Evolutionary conservation across 2,329 filamentous ascomycete genomes (phyloP).

Genomic region (Hortaea sp.): DNA sequence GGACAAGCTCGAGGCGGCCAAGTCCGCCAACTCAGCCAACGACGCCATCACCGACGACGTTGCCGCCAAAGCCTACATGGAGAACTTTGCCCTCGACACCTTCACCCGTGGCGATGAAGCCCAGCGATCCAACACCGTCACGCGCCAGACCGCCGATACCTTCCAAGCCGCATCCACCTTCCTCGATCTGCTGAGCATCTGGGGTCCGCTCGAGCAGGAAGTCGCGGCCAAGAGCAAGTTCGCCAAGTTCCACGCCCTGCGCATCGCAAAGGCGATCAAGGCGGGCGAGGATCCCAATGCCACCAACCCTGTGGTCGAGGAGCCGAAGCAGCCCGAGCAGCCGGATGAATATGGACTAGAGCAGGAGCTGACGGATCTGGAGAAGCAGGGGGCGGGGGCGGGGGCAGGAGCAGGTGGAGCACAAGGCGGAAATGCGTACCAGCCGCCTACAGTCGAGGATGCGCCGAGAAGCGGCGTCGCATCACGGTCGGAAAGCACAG

Average conservation of each 20-base stretch:
- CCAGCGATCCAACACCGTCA: slow-evolving; percentile 55
- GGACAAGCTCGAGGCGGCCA: slow-evolving; percentile 81
- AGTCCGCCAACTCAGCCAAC: slow-evolving; percentile 62
- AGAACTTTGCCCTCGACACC: slow-evolving; percentile 85
- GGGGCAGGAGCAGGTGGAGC: slow-evolving; percentile 1
- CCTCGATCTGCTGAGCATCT: slow-evolving; percentile 77
- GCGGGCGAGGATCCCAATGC: slow-evolving; percentile 87
- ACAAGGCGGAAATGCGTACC: slow-evolving; percentile 14
- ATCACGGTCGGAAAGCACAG: slow-evolving; percentile 18
- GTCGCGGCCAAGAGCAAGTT: slow-evolving; percentile 83
- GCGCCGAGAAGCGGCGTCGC: slow-evolving; percentile 47
- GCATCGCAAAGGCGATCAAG: slow-evolving; percentile 84
- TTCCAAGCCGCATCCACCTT: slow-evolving; percentile 90
- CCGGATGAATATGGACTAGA: slow-evolving; percentile 18
- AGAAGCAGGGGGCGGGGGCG: slow-evolving; percentile 3
- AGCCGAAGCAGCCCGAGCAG: slow-evolving; percentile 9
- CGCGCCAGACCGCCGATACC: slow-evolving; percentile 81
- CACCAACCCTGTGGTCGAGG: slow-evolving; percentile 65
- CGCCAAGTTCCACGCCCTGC: slow-evolving; percentile 87
- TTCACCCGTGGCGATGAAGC: slow-evolving; percentile 76
- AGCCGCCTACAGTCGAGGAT: slow-evolving; percentile 49
- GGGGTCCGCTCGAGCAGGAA: slow-evolving; percentile 66
- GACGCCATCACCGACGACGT: slow-evolving; percentile 78
- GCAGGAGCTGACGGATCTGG: slow-evolving; percentile 15
- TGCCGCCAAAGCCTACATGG: slow-evolving; percentile 81